A percentile compares a stretch with the other conserved stretches of the same genome.
These are phyloP conservation scores for Colletotrichum melonis DNA, from an alignment of 2,329 filamentous ascomycete species.

Conservation along the genomic window DNA sequence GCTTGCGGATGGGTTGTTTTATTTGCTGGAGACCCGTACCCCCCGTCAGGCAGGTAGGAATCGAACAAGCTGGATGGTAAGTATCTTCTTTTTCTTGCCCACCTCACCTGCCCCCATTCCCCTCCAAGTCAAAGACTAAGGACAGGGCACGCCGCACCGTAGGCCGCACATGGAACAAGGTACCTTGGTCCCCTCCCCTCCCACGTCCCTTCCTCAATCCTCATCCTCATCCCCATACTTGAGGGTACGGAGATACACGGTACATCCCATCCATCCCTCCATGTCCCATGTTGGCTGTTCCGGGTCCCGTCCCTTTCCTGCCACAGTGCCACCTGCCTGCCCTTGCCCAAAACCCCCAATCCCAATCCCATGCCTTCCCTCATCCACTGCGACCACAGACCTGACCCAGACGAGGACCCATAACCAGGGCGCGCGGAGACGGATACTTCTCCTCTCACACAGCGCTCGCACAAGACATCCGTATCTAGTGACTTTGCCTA, in stretches of 20 bases:
- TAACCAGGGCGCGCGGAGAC: not conserved
- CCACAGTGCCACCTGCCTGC: not conserved
- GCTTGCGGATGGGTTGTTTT: not conserved
- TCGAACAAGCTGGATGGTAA: not conserved
- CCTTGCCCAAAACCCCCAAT: conserved; percentile 2
- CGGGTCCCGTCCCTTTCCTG: not conserved
- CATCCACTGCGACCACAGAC: not conserved
- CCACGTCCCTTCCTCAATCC: not conserved
- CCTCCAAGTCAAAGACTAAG: not conserved
- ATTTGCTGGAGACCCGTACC: not conserved
- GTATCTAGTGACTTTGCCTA: not conserved
- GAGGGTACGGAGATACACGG: no score
- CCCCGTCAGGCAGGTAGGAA: not conserved
- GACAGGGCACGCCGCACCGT: not conserved
- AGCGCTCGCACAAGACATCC: not conserved
- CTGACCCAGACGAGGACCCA: not conserved
- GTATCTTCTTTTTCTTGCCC: not conserved
- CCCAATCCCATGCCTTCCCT: conserved; percentile 1
- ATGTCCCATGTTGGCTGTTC: not conserved
- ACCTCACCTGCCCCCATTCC: not conserved
- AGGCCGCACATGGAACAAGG: conserved; percentile 8
- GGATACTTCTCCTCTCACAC: not conserved
- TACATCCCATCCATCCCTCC: not conserved
- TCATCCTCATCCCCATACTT: not conserved
- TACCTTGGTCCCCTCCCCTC: conserved; percentile 9